These are phyloP conservation scores for Massariosphaeria phaeospora DNA, from an alignment of 495 filamentous ascomycete species.

Conservation along the genomic window DNA sequence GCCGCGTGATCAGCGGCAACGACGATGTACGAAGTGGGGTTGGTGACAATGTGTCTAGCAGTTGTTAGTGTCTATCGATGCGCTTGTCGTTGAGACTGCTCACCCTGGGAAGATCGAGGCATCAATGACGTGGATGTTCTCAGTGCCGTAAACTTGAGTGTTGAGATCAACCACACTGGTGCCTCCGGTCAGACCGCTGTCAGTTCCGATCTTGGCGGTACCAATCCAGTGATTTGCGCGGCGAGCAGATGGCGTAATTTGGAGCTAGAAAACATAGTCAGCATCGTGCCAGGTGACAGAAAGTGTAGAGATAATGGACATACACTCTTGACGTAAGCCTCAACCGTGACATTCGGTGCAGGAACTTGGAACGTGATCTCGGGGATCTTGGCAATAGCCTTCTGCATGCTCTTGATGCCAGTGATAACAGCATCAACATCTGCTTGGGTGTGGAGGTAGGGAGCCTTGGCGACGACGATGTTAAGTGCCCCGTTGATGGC, in stretches of 20 bases:
- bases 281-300: neutral
- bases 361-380: conserved; percentile 54
- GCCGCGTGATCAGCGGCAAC: conserved; percentile 55
- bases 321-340: conserved; percentile 49
- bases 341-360: conserved; percentile 46
- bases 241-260: conserved; percentile 45
- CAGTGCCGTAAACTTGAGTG: conserved; percentile 65
- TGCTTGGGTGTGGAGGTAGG: conserved; percentile 51
- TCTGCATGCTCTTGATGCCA: conserved; percentile 57
- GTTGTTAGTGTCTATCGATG: neutral
- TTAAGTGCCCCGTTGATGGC: conserved; percentile 55
- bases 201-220: conserved; percentile 58
- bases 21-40: conserved; percentile 58
- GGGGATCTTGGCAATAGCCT: conserved; percentile 49
- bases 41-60: conserved; percentile 46
- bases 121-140: conserved; percentile 64
- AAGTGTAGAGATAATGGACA: neutral
- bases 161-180: conserved; percentile 67
- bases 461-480: conserved; percentile 51
- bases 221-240: conserved; percentile 70
- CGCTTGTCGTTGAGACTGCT: conserved; percentile 28
- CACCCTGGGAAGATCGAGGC: conserved; percentile 58
- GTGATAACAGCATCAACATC: conserved; percentile 48
- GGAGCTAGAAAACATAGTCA: conserved; percentile 36
- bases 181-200: conserved; percentile 60